Evolutionary conservation across 305 asterid species (phyloP).

Genomic region (Coffea humblotiana): DNA sequence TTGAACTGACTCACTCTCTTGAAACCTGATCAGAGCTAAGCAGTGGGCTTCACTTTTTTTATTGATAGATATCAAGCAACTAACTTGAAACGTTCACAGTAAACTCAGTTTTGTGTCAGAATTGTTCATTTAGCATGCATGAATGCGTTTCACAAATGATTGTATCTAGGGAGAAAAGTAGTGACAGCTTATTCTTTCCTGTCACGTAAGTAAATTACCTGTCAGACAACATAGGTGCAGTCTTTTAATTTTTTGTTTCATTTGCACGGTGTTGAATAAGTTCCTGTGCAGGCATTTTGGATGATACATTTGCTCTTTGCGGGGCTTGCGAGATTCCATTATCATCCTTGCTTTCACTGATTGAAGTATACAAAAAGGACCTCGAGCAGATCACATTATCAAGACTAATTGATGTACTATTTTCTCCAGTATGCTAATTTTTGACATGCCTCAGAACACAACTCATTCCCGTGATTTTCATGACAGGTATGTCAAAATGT

Average conservation of each 20-base stretch:
- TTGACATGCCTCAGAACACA: not conserved
- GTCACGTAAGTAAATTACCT: not conserved
- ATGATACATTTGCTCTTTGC: constrained; percentile 36
- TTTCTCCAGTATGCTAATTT: not conserved
- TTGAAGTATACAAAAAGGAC: constrained; percentile 33
- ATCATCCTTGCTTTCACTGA: constrained; percentile 35
- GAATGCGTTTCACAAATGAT: not conserved
- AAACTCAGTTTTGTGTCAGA: not conserved
- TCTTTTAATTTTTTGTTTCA: not conserved
- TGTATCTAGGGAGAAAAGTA: not conserved
- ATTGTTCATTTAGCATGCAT: not conserved
- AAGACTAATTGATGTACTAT: constrained; percentile 34
- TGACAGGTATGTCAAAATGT: constrained; percentile 26
- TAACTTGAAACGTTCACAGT: not conserved
- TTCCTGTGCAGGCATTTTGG: constrained; percentile 32
- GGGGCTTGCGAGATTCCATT: constrained; percentile 38
- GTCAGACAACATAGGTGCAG: not conserved
- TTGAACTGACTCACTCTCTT: not conserved
- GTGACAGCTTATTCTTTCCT: no score
- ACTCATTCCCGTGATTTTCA: not conserved
- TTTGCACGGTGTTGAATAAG: not conserved
- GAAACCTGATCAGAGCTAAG: not conserved
- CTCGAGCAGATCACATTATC: constrained; percentile 33
- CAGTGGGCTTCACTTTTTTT: not conserved
- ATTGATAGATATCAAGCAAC: not conserved